Evolutionary conservation across 1,139 yeast genomes (phyloP).

Genomic region (Kodamaea fungicola): DNA sequence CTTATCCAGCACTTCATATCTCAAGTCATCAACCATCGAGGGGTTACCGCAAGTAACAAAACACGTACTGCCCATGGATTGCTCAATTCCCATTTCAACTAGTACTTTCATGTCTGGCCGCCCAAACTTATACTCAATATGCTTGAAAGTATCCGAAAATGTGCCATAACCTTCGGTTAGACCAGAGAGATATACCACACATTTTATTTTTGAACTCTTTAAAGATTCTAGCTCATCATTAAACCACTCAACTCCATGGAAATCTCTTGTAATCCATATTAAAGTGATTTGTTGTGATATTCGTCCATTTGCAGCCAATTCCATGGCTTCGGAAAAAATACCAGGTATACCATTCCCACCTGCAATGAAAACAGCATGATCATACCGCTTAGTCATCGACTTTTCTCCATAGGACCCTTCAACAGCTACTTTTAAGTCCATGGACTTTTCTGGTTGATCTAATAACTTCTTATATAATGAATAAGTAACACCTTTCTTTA

Average conservation of each 20-base stretch:
- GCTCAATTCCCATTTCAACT: conserved; percentile 19
- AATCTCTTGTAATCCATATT: conserved; percentile 21
- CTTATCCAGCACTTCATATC: conserved; percentile 10
- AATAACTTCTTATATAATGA: conserved; percentile 24
- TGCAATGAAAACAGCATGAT: conserved; percentile 22
- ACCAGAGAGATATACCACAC: conserved; percentile 16
- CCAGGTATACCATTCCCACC: conserved; percentile 30
- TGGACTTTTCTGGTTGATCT: conserved; percentile 15
- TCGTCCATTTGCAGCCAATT: conserved; percentile 8
- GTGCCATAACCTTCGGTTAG: conserved; percentile 2
- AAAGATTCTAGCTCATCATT: conserved; percentile 16
- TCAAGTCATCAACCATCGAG: conserved; percentile 22
- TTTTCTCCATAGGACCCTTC: conserved; percentile 25
- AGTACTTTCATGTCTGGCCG: conserved; percentile 26
- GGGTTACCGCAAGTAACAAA: conserved; percentile 40
- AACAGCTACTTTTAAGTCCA: conserved; percentile 17
- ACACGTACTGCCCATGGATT: conserved; percentile 27
- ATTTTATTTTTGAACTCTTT: conserved; percentile 13
- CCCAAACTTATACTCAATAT: conserved; percentile 25
- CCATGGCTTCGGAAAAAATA: conserved; percentile 18
- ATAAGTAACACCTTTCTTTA: conserved; percentile 44
- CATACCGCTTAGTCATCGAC: conserved; percentile 16
- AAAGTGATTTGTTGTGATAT: conserved; percentile 13
- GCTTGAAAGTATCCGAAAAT: conserved; percentile 8
- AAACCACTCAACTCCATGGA: conserved; percentile 18